Percentiles rank a stretch among this genome's conserved stretches.
phyloP scores from a whole-genome alignment of 2,329 filamentous ascomycete species.

The Penicillium sp. region DNA sequence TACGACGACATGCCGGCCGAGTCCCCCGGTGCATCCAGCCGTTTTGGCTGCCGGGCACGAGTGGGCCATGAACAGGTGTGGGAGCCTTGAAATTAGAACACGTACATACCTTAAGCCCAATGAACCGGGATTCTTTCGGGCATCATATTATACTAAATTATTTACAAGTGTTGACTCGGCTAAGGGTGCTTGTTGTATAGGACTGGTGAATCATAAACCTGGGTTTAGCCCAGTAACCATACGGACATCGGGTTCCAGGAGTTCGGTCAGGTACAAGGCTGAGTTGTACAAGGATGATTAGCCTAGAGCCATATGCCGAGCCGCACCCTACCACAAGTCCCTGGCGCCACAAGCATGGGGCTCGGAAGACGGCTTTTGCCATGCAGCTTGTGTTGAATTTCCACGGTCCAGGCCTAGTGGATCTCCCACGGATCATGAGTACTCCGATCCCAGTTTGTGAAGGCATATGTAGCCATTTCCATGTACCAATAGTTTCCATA shows the following conservation, averaged over 20 bases:
- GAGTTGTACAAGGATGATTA: neutral
- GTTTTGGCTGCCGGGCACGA: constrained; percentile 15
- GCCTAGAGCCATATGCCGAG: constrained; percentile 4
- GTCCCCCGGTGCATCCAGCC: constrained; percentile 15
- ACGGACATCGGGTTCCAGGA: neutral
- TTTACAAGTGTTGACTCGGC: neutral
- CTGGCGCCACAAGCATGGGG: constrained; percentile 13
- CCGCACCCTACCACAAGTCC: constrained; percentile 1
- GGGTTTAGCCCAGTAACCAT: neutral
- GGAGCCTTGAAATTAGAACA: neutral
- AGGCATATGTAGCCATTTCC: neutral
- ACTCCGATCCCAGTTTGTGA: neutral
- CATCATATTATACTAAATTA: neutral
- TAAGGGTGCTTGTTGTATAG: neutral
- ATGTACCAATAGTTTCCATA: neutral
- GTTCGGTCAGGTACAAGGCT: neutral
- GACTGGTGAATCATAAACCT: neutral
- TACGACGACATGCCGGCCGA: constrained; percentile 9
- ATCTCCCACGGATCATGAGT: neutral
- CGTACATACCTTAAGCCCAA: neutral
- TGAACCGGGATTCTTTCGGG: neutral
- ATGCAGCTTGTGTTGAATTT: constrained; percentile 12
- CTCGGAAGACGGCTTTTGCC: constrained; percentile 8
- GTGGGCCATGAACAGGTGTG: neutral
- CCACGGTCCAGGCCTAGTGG: neutral